phyloP scores from a whole-genome alignment of 2,329 filamentous ascomycete genomes.

The Colletotrichum lupini region DNA sequence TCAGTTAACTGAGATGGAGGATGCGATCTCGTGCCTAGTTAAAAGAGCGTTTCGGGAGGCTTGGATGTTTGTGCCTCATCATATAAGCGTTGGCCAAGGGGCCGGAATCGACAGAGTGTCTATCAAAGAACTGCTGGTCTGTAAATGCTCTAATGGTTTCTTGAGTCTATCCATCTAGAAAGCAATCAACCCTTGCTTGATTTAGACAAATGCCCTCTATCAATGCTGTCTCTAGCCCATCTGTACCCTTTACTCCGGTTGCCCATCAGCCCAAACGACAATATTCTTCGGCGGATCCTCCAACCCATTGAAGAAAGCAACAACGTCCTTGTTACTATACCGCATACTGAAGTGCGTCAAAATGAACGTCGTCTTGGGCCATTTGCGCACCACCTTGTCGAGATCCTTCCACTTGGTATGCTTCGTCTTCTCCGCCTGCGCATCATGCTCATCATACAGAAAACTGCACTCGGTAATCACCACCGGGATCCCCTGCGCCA shows the following conservation, averaged over 20 bases:
- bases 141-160: neutral
- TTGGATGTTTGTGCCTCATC: neutral
- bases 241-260: neutral
- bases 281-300: conserved; percentile 53
- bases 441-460: conserved; percentile 53
- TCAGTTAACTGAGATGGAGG: neutral
- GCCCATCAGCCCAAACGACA: conserved; percentile 58
- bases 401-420: conserved; percentile 60
- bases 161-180: neutral
- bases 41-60: neutral
- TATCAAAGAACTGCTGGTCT: too few relatives aligned
- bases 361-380: conserved; percentile 56
- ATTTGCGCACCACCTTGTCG: conserved; percentile 55
- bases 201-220: neutral
- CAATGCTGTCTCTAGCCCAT: neutral
- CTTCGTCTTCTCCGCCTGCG: conserved; percentile 57
- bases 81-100: neutral
- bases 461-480: conserved; percentile 64
- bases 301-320: conserved; percentile 53
- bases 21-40: too few relatives aligned
- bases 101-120: neutral
- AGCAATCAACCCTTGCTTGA: neutral
- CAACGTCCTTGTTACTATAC: conserved; percentile 52
- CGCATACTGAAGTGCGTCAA: conserved; percentile 60
- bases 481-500: conserved; percentile 52